Evolutionary conservation across 441 rosid species (phyloP).

Genomic region (Euphorbia schlechtendalii): DNA sequence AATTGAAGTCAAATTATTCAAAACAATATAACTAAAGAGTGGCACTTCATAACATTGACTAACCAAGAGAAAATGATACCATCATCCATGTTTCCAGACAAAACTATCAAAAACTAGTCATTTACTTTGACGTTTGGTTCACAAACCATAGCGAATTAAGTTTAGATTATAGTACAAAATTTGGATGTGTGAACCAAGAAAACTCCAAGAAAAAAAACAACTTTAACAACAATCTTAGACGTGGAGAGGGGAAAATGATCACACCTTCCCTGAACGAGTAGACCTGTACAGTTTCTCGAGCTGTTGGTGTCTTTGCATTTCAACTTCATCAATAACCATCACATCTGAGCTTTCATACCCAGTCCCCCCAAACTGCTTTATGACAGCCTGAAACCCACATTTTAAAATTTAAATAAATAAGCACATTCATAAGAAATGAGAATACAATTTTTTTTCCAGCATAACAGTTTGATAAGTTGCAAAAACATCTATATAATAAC

Average conservation of each 20-base stretch:
- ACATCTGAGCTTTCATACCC: slow-evolving; percentile 91
- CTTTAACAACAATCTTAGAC: too few relatives aligned
- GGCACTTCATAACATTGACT: too few relatives aligned
- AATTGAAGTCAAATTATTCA: too few relatives aligned
- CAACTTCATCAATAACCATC: slow-evolving; percentile 82
- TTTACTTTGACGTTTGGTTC: not conserved
- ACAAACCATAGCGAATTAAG: not conserved
- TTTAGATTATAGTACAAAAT: not conserved
- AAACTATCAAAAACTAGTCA: not conserved
- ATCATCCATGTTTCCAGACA: not conserved
- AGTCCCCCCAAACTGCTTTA: slow-evolving; percentile 73
- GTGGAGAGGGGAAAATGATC: slow-evolving; percentile 6
- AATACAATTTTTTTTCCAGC: slow-evolving; percentile 5
- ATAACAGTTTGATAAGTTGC: not conserved
- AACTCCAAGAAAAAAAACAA: not conserved
- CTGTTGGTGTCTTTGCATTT: slow-evolving; percentile 93
- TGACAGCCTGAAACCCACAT: slow-evolving; percentile 65
- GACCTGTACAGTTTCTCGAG: slow-evolving; percentile 75
- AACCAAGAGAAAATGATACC: not conserved
- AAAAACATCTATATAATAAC: not conserved
- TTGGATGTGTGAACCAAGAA: not conserved
- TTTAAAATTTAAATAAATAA: too few relatives aligned
- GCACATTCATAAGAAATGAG: too few relatives aligned
- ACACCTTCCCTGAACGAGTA: slow-evolving; percentile 76
- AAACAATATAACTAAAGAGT: too few relatives aligned